phyloP scores from a whole-genome alignment of 1,139 yeast genomes.

The Kodamaea sp. region DNA sequence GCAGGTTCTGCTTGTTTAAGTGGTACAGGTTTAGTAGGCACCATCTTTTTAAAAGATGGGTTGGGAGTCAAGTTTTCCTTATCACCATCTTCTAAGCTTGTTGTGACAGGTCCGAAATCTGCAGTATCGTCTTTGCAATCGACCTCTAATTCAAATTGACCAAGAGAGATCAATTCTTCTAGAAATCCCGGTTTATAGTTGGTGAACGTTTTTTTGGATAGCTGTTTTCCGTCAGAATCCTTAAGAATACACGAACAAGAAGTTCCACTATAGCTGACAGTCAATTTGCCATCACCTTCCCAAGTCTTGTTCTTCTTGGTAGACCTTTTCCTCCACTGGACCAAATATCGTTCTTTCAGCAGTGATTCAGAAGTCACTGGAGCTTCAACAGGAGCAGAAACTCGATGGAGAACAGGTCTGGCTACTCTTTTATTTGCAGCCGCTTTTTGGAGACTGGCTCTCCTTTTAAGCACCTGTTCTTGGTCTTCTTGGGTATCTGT shows the following conservation, averaged over 20 bases:
- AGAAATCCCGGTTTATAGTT: conserved; percentile 10
- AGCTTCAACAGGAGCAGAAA: conserved; percentile 1
- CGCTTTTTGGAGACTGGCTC: neutral
- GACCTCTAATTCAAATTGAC: conserved; percentile 30
- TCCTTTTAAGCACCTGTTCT: too few relatives aligned
- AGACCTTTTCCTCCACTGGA: conserved; percentile 72
- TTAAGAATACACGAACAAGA: conserved; percentile 11
- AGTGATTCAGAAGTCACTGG: conserved; percentile 1
- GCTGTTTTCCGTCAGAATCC: conserved; percentile 14
- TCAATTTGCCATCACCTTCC: conserved; percentile 86
- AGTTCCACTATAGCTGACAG: conserved; percentile 5
- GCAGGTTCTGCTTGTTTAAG: neutral
- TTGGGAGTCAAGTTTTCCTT: neutral
- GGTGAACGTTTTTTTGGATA: conserved; percentile 11
- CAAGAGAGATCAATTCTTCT: conserved; percentile 21
- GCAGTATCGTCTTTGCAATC: conserved; percentile 18
- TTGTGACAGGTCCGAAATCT: neutral
- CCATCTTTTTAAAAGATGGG: neutral
- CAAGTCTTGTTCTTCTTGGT: conserved; percentile 85
- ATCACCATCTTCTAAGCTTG: neutral
- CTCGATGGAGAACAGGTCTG: neutral
- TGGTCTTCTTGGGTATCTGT: too few relatives aligned
- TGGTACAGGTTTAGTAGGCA: neutral
- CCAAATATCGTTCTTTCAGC: conserved; percentile 26
- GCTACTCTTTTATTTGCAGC: neutral